These are phyloP conservation scores for Ophiognomonia clavigignenti-juglandacearum DNA, from an alignment of 2,329 filamentous ascomycete genomes.

Conservation along the genomic window DNA sequence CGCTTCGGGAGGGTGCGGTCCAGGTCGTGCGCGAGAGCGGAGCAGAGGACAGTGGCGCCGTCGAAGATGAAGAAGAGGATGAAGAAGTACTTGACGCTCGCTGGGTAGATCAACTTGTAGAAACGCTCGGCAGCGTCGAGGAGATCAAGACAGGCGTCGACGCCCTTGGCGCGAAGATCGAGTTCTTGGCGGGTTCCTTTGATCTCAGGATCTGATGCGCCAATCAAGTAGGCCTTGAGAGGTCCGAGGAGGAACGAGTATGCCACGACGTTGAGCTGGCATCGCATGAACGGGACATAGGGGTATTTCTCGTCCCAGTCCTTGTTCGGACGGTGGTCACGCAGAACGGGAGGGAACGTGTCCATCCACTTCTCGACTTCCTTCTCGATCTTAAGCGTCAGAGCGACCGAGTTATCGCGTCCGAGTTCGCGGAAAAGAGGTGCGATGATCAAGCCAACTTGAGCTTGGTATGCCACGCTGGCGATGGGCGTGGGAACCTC, in stretches of 20 bases:
- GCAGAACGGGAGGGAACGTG: conserved; percentile 19
- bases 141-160: conserved; percentile 20
- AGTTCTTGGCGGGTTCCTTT: conserved; percentile 16
- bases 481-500: not conserved
- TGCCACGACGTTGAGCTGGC: conserved; percentile 24
- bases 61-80: conserved; percentile 26
- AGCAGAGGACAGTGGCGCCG: conserved; percentile 22
- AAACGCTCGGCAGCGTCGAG: conserved; percentile 11
- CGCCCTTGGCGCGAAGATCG: conserved; percentile 18
- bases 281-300: conserved; percentile 23
- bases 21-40: conserved; percentile 22
- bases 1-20: conserved; percentile 21
- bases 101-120: conserved; percentile 19
- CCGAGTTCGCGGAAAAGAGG: not conserved
- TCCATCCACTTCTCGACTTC: conserved; percentile 16
- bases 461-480: not conserved
- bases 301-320: conserved; percentile 21
- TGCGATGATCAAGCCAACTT: not conserved
- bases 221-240: conserved; percentile 21
- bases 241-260: conserved; percentile 20
- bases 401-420: not conserved
- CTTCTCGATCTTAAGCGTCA: conserved; percentile 13
- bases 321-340: conserved; percentile 17
- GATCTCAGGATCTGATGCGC: conserved; percentile 15
- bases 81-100: conserved; percentile 22